Percentiles rank a stretch among this genome's conserved stretches.
These are phyloP conservation scores for Hyaloscypha finlandica DNA, from an alignment of 495 filamentous ascomycete species.

Conservation along the genomic window DNA sequence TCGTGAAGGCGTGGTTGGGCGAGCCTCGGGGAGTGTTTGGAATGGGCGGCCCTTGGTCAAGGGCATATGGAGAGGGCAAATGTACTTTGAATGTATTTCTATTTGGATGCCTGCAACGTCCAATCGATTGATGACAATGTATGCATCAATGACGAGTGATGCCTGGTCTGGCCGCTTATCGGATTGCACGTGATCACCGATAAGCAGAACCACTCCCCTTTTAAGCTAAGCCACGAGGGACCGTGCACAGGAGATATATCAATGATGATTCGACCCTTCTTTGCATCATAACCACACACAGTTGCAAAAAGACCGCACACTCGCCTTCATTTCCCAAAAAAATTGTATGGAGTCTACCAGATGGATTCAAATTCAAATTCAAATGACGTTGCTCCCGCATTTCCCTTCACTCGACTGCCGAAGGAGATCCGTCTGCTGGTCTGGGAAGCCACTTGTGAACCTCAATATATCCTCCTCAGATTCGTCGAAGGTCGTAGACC, in stretches of 20 bases:
- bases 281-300: too few species aligned
- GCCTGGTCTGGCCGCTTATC: neutral
- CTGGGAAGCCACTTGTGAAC: neutral
- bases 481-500: neutral
- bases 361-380: neutral
- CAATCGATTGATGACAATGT: neutral
- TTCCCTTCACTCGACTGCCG: neutral
- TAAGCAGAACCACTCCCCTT: neutral
- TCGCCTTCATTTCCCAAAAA: too few species aligned
- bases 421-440: neutral
- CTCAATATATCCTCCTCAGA: neutral
- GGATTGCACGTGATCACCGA: neutral
- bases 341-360: neutral
- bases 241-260: neutral
- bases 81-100: neutral
- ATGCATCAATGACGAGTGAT: neutral
- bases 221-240: neutral
- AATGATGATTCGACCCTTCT: neutral
- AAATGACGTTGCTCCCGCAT: neutral
- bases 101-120: neutral
- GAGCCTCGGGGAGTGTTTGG: neutral
- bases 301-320: too few species aligned
- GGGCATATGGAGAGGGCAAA: slow-evolving; percentile 24
- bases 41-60: slow-evolving; percentile 14
- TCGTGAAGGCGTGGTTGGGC: neutral